phyloP scores from a whole-genome alignment of 495 filamentous ascomycete genomes.

The Cenococcum geophilum region DNA sequence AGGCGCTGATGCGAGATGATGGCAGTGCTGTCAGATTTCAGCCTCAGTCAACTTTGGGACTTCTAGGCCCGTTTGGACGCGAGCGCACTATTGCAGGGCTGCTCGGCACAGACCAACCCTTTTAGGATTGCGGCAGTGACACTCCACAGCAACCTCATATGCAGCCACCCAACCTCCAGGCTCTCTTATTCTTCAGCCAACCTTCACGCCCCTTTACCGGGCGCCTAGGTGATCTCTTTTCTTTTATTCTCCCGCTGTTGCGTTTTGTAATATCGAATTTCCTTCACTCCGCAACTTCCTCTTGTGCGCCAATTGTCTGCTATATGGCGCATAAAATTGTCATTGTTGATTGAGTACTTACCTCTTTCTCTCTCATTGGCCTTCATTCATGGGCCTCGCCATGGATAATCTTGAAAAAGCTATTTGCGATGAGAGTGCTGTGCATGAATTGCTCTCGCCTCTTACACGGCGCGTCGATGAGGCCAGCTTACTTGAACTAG shows the following conservation, averaged over 20 bases:
- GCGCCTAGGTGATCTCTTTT: background rate
- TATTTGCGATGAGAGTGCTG: background rate
- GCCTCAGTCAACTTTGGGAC: no score
- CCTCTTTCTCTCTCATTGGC: background rate
- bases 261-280: no score
- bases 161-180: no score
- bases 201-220: background rate
- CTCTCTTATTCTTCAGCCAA: background rate
- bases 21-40: no score
- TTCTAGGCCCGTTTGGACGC: no score
- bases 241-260: no score
- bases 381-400: background rate
- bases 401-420: background rate
- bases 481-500: constrained; percentile 48
- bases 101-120: background rate
- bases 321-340: constrained; percentile 3
- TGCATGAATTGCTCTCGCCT: constrained; percentile 2
- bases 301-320: background rate
- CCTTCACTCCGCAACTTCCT: background rate
- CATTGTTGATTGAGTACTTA: background rate
- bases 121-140: no score
- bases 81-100: no score
- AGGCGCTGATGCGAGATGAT: background rate
- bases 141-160: no score
- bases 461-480: constrained; percentile 21